These are phyloP conservation scores for Sporobolomyces phaffii DNA, from an alignment of 768 basidiomycete genomes.

Conservation along the genomic window DNA sequence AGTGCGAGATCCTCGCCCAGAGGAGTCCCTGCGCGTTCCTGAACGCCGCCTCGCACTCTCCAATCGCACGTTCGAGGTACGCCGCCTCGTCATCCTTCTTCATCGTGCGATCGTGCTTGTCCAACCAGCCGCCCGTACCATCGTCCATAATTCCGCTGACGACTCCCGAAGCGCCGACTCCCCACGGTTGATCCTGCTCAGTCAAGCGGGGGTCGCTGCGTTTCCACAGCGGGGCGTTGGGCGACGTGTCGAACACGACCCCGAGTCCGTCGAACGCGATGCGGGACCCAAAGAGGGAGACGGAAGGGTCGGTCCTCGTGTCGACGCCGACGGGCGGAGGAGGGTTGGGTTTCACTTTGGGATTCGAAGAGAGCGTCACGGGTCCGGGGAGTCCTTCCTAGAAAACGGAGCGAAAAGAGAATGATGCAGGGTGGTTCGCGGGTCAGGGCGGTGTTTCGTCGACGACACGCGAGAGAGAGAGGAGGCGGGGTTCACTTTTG, in stretches of 20 bases:
- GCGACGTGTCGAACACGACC: slow-evolving; percentile 40
- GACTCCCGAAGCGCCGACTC: slow-evolving; percentile 34
- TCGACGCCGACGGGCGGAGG: slow-evolving; percentile 14
- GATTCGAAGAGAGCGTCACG: slow-evolving; percentile 9
- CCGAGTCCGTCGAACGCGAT: slow-evolving; percentile 42
- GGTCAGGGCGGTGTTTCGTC: not conserved
- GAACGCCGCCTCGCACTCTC: slow-evolving; percentile 43
- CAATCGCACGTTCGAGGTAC: slow-evolving; percentile 36
- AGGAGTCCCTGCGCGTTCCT: slow-evolving; percentile 41
- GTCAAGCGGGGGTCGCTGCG: slow-evolving; percentile 30
- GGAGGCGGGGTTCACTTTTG: slow-evolving; percentile 32
- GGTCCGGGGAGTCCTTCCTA: slow-evolving; percentile 24
- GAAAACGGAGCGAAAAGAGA: no score
- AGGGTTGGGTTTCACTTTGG: slow-evolving; percentile 18
- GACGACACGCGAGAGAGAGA: no score
- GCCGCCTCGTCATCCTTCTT: slow-evolving; percentile 35
- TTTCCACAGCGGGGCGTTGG: slow-evolving; percentile 32
- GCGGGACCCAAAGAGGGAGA: slow-evolving; percentile 41
- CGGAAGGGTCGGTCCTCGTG: slow-evolving; percentile 20
- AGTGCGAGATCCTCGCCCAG: slow-evolving; percentile 41
- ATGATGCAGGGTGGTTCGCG: no score
- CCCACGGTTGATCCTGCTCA: slow-evolving; percentile 11
- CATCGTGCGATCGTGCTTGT: slow-evolving; percentile 13
- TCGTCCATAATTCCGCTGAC: slow-evolving; percentile 42
- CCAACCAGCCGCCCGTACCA: slow-evolving; percentile 35